A percentile compares a stretch with the other conserved stretches of the same genome.
Conservation (phyloP, 306 rosid species). For the Trifolium repens region DNA sequence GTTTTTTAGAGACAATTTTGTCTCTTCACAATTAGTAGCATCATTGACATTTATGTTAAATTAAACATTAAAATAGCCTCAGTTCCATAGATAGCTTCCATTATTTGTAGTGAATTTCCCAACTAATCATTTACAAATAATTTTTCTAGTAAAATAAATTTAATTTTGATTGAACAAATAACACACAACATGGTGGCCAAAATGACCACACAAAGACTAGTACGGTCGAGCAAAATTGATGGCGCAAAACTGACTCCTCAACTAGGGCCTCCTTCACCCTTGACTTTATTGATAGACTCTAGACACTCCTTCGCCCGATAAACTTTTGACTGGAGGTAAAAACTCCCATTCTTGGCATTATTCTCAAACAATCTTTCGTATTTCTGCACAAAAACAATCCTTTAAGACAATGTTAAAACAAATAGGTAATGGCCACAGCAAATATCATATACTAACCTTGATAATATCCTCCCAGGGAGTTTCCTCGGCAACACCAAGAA, state of each 20-base stretch:
- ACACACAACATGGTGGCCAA: slow-evolving; percentile 29
- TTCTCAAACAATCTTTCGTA: slow-evolving; percentile 75
- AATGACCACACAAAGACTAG: slow-evolving; percentile 21
- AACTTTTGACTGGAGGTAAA: slow-evolving; percentile 91
- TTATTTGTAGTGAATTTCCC: slow-evolving; percentile 36
- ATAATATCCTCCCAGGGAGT: slow-evolving; percentile 85
- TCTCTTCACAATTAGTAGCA: too few species aligned
- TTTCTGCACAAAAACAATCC: slow-evolving; percentile 51
- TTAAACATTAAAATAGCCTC: not conserved
- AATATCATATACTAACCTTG: slow-evolving; percentile 53
- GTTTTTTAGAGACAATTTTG: too few species aligned
- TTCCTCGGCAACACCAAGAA: slow-evolving; percentile 77
- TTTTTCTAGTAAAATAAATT: not conserved
- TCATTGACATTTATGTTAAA: not conserved
- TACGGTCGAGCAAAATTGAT: not conserved
- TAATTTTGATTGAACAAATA: slow-evolving; percentile 19
- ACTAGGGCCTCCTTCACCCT: slow-evolving; percentile 51
- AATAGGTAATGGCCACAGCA: not conserved
- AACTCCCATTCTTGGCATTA: slow-evolving; percentile 81
- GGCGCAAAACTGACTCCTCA: slow-evolving; percentile 42
- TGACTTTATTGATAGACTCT: slow-evolving; percentile 54
- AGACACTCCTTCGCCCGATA: slow-evolving; percentile 86
- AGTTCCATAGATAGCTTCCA: not conserved
- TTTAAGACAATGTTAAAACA: not conserved
- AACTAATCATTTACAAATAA: slow-evolving; percentile 41